A percentile compares a stretch with the other conserved stretches of the same genome.
Conservation (phyloP, 2,329 filamentous ascomycete species). For the Diaporthe capsici region DNA sequence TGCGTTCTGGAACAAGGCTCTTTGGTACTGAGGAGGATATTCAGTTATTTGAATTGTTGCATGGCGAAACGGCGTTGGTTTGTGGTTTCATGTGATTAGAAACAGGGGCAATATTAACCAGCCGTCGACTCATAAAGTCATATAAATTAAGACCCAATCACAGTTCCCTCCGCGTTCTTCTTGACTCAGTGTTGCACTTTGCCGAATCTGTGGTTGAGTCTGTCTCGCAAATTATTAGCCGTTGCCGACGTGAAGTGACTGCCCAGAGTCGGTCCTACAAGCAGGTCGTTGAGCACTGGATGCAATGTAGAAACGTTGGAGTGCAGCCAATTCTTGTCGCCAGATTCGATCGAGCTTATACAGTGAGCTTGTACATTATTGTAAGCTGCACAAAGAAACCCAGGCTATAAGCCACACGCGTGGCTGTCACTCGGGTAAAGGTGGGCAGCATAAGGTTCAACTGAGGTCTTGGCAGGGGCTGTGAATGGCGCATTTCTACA, state of each 20-base stretch:
- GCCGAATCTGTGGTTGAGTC: neutral
- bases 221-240: too few relatives aligned
- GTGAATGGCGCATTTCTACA: neutral
- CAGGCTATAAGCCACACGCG: neutral
- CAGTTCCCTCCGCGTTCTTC: neutral
- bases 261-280: neutral
- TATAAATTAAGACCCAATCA: neutral
- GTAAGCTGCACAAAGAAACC: neutral
- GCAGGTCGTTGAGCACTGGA: neutral
- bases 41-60: neutral
- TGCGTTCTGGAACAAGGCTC: constrained; percentile 52
- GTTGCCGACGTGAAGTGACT: neutral
- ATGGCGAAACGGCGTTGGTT: constrained; percentile 17
- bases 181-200: neutral
- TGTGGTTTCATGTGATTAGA: neutral
- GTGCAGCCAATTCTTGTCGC: neutral
- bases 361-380: neutral
- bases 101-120: neutral
- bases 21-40: constrained; percentile 48
- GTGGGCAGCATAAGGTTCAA: neutral
- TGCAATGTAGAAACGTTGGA: neutral
- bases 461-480: constrained; percentile 28
- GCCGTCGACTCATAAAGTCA: neutral
- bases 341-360: neutral
- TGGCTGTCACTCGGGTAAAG: neutral